These are phyloP conservation scores for Berkeleyomyces basicola DNA, from an alignment of 2,329 filamentous ascomycete genomes.

Conservation along the genomic window DNA sequence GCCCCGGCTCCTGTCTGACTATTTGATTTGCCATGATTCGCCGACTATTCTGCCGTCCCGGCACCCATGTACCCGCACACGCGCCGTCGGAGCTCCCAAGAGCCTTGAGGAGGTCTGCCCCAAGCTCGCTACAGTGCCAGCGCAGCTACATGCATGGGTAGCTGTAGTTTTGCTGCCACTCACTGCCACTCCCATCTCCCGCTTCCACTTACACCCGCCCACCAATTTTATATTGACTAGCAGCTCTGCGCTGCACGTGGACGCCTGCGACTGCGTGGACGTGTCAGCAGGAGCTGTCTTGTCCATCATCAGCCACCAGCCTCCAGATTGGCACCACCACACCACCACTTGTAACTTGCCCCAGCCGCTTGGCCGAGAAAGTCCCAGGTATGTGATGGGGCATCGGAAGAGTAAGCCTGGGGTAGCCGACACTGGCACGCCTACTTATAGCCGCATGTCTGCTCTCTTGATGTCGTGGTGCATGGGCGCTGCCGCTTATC, in stretches of 20 bases:
- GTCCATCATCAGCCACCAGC: background rate
- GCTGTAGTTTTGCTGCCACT: no score
- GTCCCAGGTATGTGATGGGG: background rate
- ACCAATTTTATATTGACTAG: background rate
- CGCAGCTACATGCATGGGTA: no score
- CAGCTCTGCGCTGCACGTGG: background rate
- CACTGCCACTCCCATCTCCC: no score
- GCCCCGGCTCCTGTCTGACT: background rate
- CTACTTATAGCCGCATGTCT: background rate
- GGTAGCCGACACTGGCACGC: background rate
- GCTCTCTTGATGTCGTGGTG: background rate
- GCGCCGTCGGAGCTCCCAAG: background rate
- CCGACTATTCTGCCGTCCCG: background rate
- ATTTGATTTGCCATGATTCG: conserved; percentile 3
- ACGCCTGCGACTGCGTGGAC: no score
- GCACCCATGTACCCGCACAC: background rate
- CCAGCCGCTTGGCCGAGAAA: background rate
- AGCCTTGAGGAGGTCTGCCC: background rate
- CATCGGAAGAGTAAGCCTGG: background rate
- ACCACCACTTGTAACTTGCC: background rate
- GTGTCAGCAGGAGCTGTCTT: background rate
- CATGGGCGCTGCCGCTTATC: background rate
- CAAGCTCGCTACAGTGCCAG: background rate
- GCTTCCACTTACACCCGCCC: no score
- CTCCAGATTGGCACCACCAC: background rate